Percentiles rank a stretch among this genome's conserved stretches.
Evolutionary conservation across 2,329 filamentous ascomycete genomes (phyloP).

Genomic region (Pleomassaria siparia): DNA sequence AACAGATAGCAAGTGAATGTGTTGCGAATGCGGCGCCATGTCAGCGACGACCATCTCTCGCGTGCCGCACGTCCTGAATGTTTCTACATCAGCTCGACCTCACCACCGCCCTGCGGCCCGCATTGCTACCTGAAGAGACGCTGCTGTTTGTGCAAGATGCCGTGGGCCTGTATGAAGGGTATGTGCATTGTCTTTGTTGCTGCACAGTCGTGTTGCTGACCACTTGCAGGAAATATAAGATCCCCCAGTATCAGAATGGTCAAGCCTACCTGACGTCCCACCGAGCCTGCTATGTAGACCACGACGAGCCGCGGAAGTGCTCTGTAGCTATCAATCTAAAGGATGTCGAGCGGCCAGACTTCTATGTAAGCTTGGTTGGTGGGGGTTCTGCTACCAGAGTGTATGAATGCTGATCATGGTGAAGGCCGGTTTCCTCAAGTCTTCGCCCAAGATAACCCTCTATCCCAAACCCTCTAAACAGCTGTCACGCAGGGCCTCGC

Average conservation of each 20-base stretch:
- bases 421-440: conserved; percentile 88
- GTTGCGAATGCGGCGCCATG: neutral
- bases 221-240: conserved; percentile 79
- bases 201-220: conserved; percentile 6
- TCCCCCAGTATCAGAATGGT: conserved; percentile 90
- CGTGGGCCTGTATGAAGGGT: conserved; percentile 97
- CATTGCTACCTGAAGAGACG: conserved; percentile 89
- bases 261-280: conserved; percentile 97
- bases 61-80: conserved; percentile 66
- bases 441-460: conserved; percentile 88
- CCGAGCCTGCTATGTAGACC: conserved; percentile 92
- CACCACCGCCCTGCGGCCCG: conserved; percentile 92
- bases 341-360: conserved; percentile 86
- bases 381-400: neutral
- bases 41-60: conserved; percentile 2
- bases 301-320: conserved; percentile 78
- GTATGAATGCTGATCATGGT: conserved; percentile 13
- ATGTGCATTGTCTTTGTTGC: conserved; percentile 48
- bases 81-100: conserved; percentile 95
- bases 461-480: conserved; percentile 77
- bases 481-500: conserved; percentile 55
- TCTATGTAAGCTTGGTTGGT: conserved; percentile 66
- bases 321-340: conserved; percentile 86
- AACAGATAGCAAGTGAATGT: conserved; percentile 3
- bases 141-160: conserved; percentile 96